Evolutionary conservation across 768 basidiomycete species (phyloP), one percentile per base, ranked within the genome.

Genomic region (Trametopsis cervina): DNA sequence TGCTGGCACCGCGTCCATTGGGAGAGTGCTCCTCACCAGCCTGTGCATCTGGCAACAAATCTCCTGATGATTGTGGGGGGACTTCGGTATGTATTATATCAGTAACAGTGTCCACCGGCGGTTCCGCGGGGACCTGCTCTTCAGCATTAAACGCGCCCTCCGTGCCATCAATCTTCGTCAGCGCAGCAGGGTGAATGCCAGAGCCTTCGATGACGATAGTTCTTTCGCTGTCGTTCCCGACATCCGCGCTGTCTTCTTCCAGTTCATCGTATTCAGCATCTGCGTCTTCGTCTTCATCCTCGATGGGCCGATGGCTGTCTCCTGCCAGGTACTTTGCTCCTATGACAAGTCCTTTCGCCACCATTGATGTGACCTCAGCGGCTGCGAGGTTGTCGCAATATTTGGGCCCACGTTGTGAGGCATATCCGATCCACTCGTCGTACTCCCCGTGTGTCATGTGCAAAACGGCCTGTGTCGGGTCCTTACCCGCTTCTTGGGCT

Each of bases 301-400:
- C 38, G 38, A 40, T 40, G 5, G 26, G 26, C 46, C 46, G 40
- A 10, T n/a, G 26, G n/a, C 38, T 22, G 4, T 47, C 46, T 15
- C 46, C 46, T 26, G 12, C 39, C 24, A 47, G 39, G 26, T 33
- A 47, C 18, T 47, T 39, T 21, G 2, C 9, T 20, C 39, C 40
- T 17, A 85, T 62, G 20, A 72, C 69, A 49, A 85, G 53, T 7
- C 80, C 81, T 4, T 68, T 60, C 39, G 67, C 63, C 22, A 72
- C 65, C 59, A 75, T 61, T 44, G 69, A 60, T 36, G 81, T 77
- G 23, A 80, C 66, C 48, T 68, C 58, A 1, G 47, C 64, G 24
- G 80, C 78, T 49, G 71, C 61, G 11, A 85, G 63, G 58, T 78
- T 71, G 20, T 68, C 69, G 49, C 77, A 56, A 27, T 64, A 65